Percentiles rank a stretch among this genome's conserved stretches.
Conservation (phyloP, 2,329 filamentous ascomycete species). For the Fusarium poae region DNA sequence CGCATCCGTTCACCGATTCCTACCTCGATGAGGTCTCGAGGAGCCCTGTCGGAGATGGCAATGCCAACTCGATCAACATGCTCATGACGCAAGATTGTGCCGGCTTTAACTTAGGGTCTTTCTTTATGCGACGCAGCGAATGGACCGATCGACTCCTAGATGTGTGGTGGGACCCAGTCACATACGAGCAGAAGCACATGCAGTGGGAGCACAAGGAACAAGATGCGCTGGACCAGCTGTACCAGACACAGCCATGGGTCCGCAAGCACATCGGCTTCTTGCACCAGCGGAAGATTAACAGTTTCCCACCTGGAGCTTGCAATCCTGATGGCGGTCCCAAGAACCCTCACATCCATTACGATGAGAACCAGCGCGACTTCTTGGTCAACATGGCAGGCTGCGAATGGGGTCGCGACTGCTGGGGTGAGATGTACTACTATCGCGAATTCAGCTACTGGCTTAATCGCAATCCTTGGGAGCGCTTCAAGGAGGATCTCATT, state of each 20-base stretch:
- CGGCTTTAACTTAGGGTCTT: slow-evolving; percentile 96
- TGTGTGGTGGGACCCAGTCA: slow-evolving; percentile 98
- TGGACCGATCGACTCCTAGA: slow-evolving; percentile 95
- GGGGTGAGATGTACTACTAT: slow-evolving; percentile 97
- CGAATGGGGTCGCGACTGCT: slow-evolving; percentile 96
- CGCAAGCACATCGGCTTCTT: slow-evolving; percentile 90
- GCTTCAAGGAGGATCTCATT: slow-evolving; percentile 75
- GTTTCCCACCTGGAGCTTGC: slow-evolving; percentile 92
- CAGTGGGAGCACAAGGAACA: slow-evolving; percentile 99
- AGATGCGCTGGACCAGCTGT: slow-evolving; percentile 92
- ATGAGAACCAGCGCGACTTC: slow-evolving; percentile 87
- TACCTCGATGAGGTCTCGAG: slow-evolving; percentile 82
- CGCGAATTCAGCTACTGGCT: slow-evolving; percentile 90
- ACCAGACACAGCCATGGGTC: slow-evolving; percentile 92
- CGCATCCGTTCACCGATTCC: slow-evolving; percentile 79
- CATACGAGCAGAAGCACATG: slow-evolving; percentile 99
- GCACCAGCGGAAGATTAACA: slow-evolving; percentile 92
- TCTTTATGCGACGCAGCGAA: slow-evolving; percentile 85
- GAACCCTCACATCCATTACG: slow-evolving; percentile 86
- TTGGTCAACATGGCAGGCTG: slow-evolving; percentile 99
- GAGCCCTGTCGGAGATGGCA: slow-evolving; percentile 82
- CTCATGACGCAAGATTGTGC: slow-evolving; percentile 93
- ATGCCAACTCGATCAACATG: slow-evolving; percentile 83
- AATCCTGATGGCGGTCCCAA: slow-evolving; percentile 74
- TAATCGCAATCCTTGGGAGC: slow-evolving; percentile 86